Evolutionary conservation across 805 yeast species (phyloP).

Genomic region (Metschnikowia cerradonensis): DNA sequence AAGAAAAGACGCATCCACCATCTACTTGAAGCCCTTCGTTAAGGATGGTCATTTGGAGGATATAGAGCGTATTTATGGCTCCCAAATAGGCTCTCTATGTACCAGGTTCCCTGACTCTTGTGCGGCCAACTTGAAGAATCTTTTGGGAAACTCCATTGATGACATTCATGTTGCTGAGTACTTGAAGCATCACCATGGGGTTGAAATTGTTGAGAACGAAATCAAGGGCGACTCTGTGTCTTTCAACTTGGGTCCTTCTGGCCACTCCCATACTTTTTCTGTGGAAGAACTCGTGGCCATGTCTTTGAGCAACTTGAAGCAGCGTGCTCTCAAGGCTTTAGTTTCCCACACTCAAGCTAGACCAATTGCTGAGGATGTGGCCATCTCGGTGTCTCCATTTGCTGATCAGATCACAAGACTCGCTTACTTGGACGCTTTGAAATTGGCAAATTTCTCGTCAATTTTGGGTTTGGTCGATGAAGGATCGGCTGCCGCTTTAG

Average conservation of each 20-base stretch:
- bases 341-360: constrained; percentile 45
- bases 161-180: constrained; percentile 48
- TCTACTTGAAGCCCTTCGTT: constrained; percentile 50
- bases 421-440: constrained; percentile 69
- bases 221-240: constrained; percentile 49
- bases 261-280: constrained; percentile 31
- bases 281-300: constrained; percentile 84
- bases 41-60: constrained; percentile 33
- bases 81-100: constrained; percentile 64
- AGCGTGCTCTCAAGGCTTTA: constrained; percentile 62
- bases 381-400: constrained; percentile 73
- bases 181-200: constrained; percentile 56
- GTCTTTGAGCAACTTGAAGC: constrained; percentile 63
- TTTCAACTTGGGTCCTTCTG: constrained; percentile 43
- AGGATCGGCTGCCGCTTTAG: constrained; percentile 86
- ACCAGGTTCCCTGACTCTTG: constrained; percentile 72
- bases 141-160: constrained; percentile 61
- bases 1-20: constrained; percentile 81
- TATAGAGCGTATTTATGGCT: constrained; percentile 73
- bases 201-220: constrained; percentile 38
- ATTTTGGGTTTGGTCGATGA: constrained; percentile 76
- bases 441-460: constrained; percentile 57
- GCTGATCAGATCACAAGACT: constrained; percentile 61
- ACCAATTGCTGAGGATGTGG: constrained; percentile 57
- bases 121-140: constrained; percentile 59